Conservation (phyloP, 2,329 filamentous ascomycete genomes). For the Lecanosticta acicola region DNA sequence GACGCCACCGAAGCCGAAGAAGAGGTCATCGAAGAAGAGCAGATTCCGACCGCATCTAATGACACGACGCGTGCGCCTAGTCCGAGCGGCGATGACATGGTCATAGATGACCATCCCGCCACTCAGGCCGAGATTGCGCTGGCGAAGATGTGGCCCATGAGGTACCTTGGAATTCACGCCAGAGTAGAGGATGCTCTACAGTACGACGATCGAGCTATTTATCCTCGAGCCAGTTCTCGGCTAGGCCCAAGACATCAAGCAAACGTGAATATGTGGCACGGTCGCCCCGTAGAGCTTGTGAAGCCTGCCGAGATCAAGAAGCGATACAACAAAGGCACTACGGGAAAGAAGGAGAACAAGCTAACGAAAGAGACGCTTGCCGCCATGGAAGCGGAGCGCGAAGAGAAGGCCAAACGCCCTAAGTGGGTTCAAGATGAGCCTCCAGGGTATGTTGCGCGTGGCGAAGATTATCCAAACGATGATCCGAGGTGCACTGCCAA, state of each 20-base stretch:
- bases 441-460: conserved; percentile 74
- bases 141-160: conserved; percentile 91
- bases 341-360: conserved; percentile 69
- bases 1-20: conserved; percentile 54
- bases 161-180: conserved; percentile 93
- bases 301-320: conserved; percentile 84
- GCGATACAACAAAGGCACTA: conserved; percentile 55
- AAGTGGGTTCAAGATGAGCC: conserved; percentile 95
- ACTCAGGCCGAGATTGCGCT: conserved; percentile 88
- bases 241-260: conserved; percentile 90
- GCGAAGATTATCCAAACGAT: conserved; percentile 68
- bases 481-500: conserved; percentile 71
- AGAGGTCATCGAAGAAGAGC: conserved; percentile 63
- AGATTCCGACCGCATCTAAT: conserved; percentile 48
- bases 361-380: conserved; percentile 73
- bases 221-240: conserved; percentile 88
- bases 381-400: conserved; percentile 74
- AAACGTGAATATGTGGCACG: conserved; percentile 76
- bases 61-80: conserved; percentile 57
- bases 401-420: conserved; percentile 71
- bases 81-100: conserved; percentile 41
- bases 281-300: conserved; percentile 80
- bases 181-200: conserved; percentile 92
- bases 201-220: conserved; percentile 89
- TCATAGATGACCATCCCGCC: conserved; percentile 55